phyloP scores from a whole-genome alignment of 495 filamentous ascomycete genomes.

The Aspergillus carlsbadensis region DNA sequence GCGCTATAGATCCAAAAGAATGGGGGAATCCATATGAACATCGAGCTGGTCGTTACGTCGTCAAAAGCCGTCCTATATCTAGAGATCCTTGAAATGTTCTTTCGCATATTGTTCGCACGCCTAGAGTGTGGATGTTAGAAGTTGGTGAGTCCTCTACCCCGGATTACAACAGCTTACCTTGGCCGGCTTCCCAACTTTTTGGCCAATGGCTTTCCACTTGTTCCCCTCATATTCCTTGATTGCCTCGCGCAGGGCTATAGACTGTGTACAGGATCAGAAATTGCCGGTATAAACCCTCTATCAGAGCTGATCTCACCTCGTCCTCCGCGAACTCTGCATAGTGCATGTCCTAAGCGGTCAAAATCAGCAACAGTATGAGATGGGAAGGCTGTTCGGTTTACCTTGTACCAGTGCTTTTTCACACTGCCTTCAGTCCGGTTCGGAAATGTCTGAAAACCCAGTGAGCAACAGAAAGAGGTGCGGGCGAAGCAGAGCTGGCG shows the following conservation, averaged over 20 bases:
- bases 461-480: conserved; percentile 8
- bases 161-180: conserved; percentile 60
- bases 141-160: not conserved
- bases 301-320: conserved; percentile 61
- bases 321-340: conserved; percentile 99
- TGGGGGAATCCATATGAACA: conserved; percentile 23
- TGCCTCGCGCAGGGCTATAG: conserved; percentile 79
- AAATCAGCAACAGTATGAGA: conserved; percentile 25
- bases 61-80: conserved; percentile 32
- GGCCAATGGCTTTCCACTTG: conserved; percentile 96
- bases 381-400: conserved; percentile 33
- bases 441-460: conserved; percentile 72
- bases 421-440: conserved; percentile 93
- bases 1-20: conserved; percentile 33
- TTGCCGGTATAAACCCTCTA: conserved; percentile 18
- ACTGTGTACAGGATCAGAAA: conserved; percentile 50
- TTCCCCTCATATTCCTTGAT: conserved; percentile 99
- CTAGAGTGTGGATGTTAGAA: conserved; percentile 42
- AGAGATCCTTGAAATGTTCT: conserved; percentile 77
- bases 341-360: conserved; percentile 78
- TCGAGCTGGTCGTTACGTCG: conserved; percentile 38
- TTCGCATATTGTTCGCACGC: conserved; percentile 98
- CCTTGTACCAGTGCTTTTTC: conserved; percentile 99
- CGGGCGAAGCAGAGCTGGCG: not conserved
- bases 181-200: conserved; percentile 95